A percentile compares a stretch with the other conserved stretches of the same genome.
phyloP scores from a whole-genome alignment of 768 basidiomycete genomes.

The Tricholoma bakamatsutake region DNA sequence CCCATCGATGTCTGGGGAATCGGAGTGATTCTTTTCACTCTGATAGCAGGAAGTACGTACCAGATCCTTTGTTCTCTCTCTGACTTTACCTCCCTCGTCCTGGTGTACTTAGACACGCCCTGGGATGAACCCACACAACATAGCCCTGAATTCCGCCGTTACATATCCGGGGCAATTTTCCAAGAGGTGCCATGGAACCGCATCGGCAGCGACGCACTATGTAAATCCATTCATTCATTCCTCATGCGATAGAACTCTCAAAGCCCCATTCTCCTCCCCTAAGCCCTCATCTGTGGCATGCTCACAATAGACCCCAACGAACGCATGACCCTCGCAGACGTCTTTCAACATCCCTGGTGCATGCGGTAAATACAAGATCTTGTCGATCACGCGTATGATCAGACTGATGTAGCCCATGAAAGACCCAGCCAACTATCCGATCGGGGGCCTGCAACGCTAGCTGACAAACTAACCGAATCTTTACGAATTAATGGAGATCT shows the following conservation, averaged over 20 bases:
- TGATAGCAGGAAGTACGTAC: conserved; percentile 81
- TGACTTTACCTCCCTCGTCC: too few species aligned
- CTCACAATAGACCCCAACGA: conserved; percentile 63
- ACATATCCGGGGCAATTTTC: conserved; percentile 68
- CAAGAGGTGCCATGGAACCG: conserved; percentile 74
- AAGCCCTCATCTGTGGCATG: conserved; percentile 77
- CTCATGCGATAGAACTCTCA: not conserved
- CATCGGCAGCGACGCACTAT: conserved; percentile 49
- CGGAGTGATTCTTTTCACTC: conserved; percentile 89
- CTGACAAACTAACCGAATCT: conserved; percentile 63
- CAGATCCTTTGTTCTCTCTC: not conserved
- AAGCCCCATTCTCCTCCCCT: not conserved
- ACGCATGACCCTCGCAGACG: conserved; percentile 56
- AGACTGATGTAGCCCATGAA: not conserved
- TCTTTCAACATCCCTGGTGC: conserved; percentile 63
- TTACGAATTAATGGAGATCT: conserved; percentile 72
- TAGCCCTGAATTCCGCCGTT: conserved; percentile 80
- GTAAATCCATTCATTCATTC: conserved; percentile 51
- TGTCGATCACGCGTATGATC: not conserved
- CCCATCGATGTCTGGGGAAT: conserved; percentile 96
- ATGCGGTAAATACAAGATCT: conserved; percentile 38
- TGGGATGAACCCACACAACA: conserved; percentile 89
- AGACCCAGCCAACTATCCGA: conserved; percentile 69
- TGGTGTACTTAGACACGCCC: conserved; percentile 78
- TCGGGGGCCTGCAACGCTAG: conserved; percentile 46